A percentile compares a stretch with the other conserved stretches of the same genome.
phyloP scores from a whole-genome alignment of 1,139 yeast species.

The Lodderomyces beijingensis region DNA sequence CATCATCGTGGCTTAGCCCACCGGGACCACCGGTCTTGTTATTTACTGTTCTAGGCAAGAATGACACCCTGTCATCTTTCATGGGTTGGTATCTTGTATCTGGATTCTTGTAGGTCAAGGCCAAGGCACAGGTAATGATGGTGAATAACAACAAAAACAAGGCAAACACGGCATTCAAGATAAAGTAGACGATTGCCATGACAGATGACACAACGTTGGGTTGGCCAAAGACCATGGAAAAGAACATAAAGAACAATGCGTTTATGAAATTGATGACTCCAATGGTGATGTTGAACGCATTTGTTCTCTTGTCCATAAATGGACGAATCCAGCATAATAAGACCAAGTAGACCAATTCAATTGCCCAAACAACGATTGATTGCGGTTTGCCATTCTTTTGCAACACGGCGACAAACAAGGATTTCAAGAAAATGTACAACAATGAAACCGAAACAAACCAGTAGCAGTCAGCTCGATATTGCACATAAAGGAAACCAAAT shows the following conservation, averaged over 20 bases:
- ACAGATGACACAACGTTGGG: slow-evolving; percentile 86
- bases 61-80: slow-evolving; percentile 94
- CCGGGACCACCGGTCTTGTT: slow-evolving; percentile 29
- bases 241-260: slow-evolving; percentile 82
- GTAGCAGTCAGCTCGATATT: slow-evolving; percentile 82
- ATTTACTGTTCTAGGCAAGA: slow-evolving; percentile 62
- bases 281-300: slow-evolving; percentile 83
- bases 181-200: slow-evolving; percentile 89
- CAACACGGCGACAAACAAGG: slow-evolving; percentile 81
- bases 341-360: slow-evolving; percentile 68
- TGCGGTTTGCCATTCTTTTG: slow-evolving; percentile 79
- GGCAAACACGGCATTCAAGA: slow-evolving; percentile 86
- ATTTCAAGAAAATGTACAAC: slow-evolving; percentile 63
- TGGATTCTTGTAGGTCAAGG: slow-evolving; percentile 84
- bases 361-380: slow-evolving; percentile 67
- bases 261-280: slow-evolving; percentile 75
- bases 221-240: slow-evolving; percentile 77
- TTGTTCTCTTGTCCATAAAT: slow-evolving; percentile 91
- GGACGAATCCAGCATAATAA: slow-evolving; percentile 72
- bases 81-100: slow-evolving; percentile 95
- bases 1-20: slow-evolving; percentile 42
- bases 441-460: slow-evolving; percentile 72
- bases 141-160: slow-evolving; percentile 78
- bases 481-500: slow-evolving; percentile 91
- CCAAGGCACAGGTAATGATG: slow-evolving; percentile 80